Evolutionary conservation across 1,139 yeast species (phyloP).

Genomic region (Debaryomyces sp.): DNA sequence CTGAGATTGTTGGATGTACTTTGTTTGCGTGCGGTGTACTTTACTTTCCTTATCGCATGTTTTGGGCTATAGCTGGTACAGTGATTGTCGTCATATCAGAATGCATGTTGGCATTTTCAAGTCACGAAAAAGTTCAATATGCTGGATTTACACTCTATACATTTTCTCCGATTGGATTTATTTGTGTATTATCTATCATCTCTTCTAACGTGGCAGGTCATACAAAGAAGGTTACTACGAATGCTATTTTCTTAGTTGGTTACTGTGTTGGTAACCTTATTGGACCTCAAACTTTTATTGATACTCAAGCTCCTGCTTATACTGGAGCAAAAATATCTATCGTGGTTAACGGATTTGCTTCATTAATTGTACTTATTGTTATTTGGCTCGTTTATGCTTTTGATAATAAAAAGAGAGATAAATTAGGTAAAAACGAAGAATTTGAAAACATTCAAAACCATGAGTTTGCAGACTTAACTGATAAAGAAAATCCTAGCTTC

Average conservation of each 20-base stretch:
- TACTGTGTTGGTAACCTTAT: conserved; percentile 70
- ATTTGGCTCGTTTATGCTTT: conserved; percentile 6
- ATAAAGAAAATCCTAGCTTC: conserved; percentile 20
- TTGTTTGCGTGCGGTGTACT: conserved; percentile 30
- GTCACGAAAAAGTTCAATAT: conserved; percentile 33
- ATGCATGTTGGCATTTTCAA: conserved; percentile 53
- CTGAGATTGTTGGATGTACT: conserved; percentile 46
- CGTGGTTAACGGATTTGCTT: conserved; percentile 30
- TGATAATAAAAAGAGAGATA: conserved; percentile 9
- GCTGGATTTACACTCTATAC: conserved; percentile 24
- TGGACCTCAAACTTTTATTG: conserved; percentile 71
- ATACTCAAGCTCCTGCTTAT: conserved; percentile 55
- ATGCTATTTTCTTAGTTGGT: conserved; percentile 61
- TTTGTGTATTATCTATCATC: conserved; percentile 50
- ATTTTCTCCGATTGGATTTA: conserved; percentile 43
- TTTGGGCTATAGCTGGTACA: conserved; percentile 46
- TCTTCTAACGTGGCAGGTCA: conserved; percentile 70
- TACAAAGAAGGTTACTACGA: conserved; percentile 64
- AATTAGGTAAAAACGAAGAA: conserved; percentile 10
- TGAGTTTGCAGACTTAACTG: conserved; percentile 24
- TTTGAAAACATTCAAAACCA: conserved; percentile 11
- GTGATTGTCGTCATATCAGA: conserved; percentile 39
- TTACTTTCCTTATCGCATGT: conserved; percentile 34
- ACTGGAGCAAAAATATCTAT: conserved; percentile 46
- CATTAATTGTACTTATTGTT: conserved; percentile 5